Base-by-base conservation (phyloP, 495 filamentous ascomycete species). In the Opeltia flavorubescens region DNA sequence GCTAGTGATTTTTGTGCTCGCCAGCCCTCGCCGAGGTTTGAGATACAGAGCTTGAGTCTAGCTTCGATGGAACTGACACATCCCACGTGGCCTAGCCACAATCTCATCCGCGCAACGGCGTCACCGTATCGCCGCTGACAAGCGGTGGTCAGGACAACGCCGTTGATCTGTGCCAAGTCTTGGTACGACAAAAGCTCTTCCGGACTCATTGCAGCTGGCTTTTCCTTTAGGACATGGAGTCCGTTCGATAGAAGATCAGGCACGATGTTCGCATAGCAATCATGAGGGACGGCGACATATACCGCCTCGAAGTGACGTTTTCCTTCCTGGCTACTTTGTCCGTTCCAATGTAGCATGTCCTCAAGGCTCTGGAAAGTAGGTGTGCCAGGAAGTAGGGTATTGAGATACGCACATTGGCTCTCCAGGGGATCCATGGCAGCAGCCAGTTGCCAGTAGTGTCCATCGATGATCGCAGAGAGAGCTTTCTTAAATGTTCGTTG, bases 211-310 rank as follows among this genome's bases (percentile, higher is more conserved):
- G 12, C 48, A 11, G 48, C 48, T 15, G 48, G 48, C 28, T 50
- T 50, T 21, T 50, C 48, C 25, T 50, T 50, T 5, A 50, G 41
- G 27, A 50, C 48, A 28, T 44, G 41, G 26, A 50, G 24, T 5
- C 33, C 40, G 8, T 6, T 20, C 8, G 17, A 13, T 12, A 45
- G 28, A 11, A 43, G 25, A 9, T 18, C 4, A 5, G 35, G 20
- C 8, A 49, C 6, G 18, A 42, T 23, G 3, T 41, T 12, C 12
- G 11, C 6, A 33, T 49, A 43, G 20, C n/a, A 26, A 23, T 28
- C 21, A 20, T 49, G 46, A 8, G 46, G 46, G 20, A 49, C 38
- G 26, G 21, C 20, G 15, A 49, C 26, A 33, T 17, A 30, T 11
- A 33, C 46, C 8, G 17, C 11, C 3, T 33, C 28, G 25, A 48